Percentiles rank a stretch among this genome's conserved stretches.
Conservation (phyloP, 1,284 basidiomycete species). For the Ceratobasidium sp. region DNA sequence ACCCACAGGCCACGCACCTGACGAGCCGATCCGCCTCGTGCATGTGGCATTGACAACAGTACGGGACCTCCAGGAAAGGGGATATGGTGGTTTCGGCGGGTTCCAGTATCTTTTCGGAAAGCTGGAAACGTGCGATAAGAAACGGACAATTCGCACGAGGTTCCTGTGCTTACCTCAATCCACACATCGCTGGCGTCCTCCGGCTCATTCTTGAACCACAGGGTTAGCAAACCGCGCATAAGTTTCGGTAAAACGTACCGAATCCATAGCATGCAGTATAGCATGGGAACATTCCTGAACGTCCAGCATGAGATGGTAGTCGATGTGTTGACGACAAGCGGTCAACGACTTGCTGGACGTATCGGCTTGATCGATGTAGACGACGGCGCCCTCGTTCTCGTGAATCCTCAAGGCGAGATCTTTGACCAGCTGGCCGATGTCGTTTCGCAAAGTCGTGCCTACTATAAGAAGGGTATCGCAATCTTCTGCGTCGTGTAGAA, state of each 20-base stretch:
- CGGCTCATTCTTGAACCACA: background rate
- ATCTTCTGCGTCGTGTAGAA: background rate
- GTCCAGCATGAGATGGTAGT: slow-evolving; percentile 9
- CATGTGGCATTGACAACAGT: too few relatives aligned
- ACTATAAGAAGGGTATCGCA: background rate
- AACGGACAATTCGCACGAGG: too few relatives aligned
- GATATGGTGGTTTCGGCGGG: too few relatives aligned
- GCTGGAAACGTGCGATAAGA: too few relatives aligned
- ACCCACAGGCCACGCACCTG: too few relatives aligned
- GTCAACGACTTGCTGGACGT: background rate
- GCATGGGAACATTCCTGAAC: background rate
- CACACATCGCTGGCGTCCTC: background rate
- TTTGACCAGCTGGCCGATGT: background rate
- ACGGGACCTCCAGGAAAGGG: too few relatives aligned
- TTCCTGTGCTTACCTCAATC: background rate
- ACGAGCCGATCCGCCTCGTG: too few relatives aligned
- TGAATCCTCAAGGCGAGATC: background rate
- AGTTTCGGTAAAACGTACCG: background rate
- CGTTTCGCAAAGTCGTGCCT: background rate
- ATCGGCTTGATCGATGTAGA: background rate
- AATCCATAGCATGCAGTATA: background rate
- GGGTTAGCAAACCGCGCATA: too few relatives aligned
- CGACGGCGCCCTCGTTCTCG: background rate
- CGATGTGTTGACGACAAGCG: background rate
- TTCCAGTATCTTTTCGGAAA: too few relatives aligned